phyloP scores from a whole-genome alignment of 2,329 filamentous ascomycete species.

The Xylaria sp. region DNA sequence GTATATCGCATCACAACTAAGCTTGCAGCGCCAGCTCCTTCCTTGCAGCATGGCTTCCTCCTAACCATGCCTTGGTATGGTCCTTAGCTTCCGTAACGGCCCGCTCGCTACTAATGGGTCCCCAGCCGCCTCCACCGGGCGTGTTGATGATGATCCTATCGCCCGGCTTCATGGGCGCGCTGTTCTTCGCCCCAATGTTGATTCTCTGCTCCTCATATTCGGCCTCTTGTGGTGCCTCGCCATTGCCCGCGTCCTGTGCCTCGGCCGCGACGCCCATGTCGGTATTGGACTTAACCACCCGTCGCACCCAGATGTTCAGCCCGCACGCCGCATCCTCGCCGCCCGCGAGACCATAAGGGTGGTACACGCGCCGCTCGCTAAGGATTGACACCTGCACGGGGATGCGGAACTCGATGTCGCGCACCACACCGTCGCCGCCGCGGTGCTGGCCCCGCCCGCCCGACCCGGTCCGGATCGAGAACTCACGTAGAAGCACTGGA shows the following conservation, averaged over 20 bases:
- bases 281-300: conserved; percentile 64
- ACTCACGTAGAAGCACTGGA: conserved; percentile 70
- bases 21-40: conserved; percentile 65
- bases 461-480: conserved; percentile 63
- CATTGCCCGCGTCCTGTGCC: conserved; percentile 17
- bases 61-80: conserved; percentile 57
- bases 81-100: conserved; percentile 59
- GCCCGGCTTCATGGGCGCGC: conserved; percentile 74
- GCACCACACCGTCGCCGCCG: conserved; percentile 72
- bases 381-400: conserved; percentile 75
- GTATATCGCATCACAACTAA: conserved; percentile 14
- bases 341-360: conserved; percentile 81
- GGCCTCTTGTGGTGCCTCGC: conserved; percentile 40
- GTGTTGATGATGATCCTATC: conserved; percentile 80
- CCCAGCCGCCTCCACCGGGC: conserved; percentile 82
- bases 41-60: conserved; percentile 61
- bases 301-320: conserved; percentile 85
- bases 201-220: conserved; percentile 67
- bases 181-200: conserved; percentile 81
- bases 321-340: conserved; percentile 80
- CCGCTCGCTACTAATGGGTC: conserved; percentile 62
- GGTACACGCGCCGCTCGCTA: conserved; percentile 73
- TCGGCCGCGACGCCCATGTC: conserved; percentile 43
- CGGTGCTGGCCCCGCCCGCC: conserved; percentile 65
- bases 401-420: conserved; percentile 76